These are phyloP conservation scores for Colletotrichum viniferum DNA, from an alignment of 2,329 filamentous ascomycete genomes.

Conservation along the genomic window DNA sequence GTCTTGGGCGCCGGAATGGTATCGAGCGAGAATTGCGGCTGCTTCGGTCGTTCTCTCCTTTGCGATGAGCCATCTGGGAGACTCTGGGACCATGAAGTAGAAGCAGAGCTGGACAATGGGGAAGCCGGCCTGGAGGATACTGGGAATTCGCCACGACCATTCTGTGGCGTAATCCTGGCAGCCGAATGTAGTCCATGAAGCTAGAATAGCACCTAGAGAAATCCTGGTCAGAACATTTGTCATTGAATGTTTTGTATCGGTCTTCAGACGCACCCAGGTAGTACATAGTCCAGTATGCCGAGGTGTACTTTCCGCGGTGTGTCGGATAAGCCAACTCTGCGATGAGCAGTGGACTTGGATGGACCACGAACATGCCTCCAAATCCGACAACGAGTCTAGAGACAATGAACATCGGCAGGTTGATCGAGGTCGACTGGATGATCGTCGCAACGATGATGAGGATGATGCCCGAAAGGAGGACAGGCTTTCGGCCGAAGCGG, in stretches of 20 bases:
- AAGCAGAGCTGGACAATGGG: slow-evolving; percentile 8
- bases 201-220: slow-evolving; percentile 17
- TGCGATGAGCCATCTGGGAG: slow-evolving; percentile 51
- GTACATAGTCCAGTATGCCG: slow-evolving; percentile 38
- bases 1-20: slow-evolving; percentile 43
- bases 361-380: slow-evolving; percentile 43
- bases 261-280: slow-evolving; percentile 23
- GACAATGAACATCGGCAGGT: slow-evolving; percentile 38
- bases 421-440: slow-evolving; percentile 39
- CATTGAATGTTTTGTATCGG: not conserved
- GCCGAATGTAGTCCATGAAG: slow-evolving; percentile 22
- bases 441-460: slow-evolving; percentile 38
- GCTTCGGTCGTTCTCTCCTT: slow-evolving; percentile 56
- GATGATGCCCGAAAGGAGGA: slow-evolving; percentile 37
- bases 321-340: slow-evolving; percentile 38
- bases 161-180: not conserved
- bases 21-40: slow-evolving; percentile 49
- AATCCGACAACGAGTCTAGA: slow-evolving; percentile 36
- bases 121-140: not conserved
- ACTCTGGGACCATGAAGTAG: slow-evolving; percentile 47
- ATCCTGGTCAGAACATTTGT: not conserved
- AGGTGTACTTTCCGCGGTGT: slow-evolving; percentile 36
- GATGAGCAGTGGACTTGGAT: slow-evolving; percentile 38
- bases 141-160: slow-evolving; percentile 14
- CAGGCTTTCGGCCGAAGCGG: slow-evolving; percentile 40